Percentiles rank a stretch among this genome's conserved stretches.
Evolutionary conservation across 2,329 filamentous ascomycete genomes (phyloP).

Genomic region (Venturia pyrina): DNA sequence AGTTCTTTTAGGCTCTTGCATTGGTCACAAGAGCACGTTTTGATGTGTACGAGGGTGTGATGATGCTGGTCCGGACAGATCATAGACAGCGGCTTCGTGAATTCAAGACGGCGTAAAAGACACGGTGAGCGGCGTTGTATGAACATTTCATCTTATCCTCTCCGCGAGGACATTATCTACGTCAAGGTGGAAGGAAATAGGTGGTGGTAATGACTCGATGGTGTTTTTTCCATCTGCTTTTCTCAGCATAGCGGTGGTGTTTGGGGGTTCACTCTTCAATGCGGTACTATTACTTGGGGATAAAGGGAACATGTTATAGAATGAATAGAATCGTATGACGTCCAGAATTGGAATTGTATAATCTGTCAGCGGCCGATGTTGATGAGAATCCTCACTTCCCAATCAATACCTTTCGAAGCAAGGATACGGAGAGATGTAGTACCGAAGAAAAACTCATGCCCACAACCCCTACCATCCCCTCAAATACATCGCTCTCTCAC

Average conservation of each 20-base stretch:
- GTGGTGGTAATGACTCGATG: not conserved
- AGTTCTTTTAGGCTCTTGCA: not conserved
- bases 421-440: too few relatives aligned
- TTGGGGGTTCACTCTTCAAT: not conserved
- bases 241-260: slow-evolving; percentile 7
- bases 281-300: too few relatives aligned
- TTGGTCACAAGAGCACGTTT: not conserved
- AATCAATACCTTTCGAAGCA: too few relatives aligned
- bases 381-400: too few relatives aligned
- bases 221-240: not conserved
- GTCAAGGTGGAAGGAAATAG: not conserved
- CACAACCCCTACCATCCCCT: too few relatives aligned
- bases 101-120: not conserved
- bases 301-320: too few relatives aligned
- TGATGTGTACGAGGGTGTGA: not conserved
- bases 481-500: too few relatives aligned
- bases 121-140: not conserved
- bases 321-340: too few relatives aligned
- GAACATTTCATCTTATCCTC: not conserved
- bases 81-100: not conserved
- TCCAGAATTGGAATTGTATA: too few relatives aligned
- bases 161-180: not conserved
- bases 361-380: too few relatives aligned
- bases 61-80: not conserved
- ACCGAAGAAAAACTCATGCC: too few relatives aligned